These are phyloP conservation scores for Termitomyces sp. DNA, from an alignment of 768 basidiomycete species.

Conservation along the genomic window DNA sequence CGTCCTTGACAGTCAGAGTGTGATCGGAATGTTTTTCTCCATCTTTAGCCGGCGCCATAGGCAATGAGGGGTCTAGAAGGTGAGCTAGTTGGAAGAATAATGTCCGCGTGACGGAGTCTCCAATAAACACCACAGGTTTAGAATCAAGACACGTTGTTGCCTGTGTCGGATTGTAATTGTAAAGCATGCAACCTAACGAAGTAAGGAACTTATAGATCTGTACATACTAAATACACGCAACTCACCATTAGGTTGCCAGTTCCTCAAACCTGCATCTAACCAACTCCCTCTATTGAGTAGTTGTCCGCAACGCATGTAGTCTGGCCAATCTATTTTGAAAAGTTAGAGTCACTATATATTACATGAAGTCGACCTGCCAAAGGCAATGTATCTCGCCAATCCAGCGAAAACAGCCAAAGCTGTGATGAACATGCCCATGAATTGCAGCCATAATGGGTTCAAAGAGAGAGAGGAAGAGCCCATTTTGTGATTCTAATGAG, in stretches of 20 bases:
- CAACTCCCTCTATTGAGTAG: conserved; percentile 74
- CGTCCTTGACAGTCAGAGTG: conserved; percentile 42
- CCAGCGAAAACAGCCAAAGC: conserved; percentile 39
- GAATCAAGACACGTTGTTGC: conserved; percentile 54
- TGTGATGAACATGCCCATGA: conserved; percentile 33
- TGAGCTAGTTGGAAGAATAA: conserved; percentile 77
- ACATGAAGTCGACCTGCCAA: conserved; percentile 18
- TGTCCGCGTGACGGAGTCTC: conserved; percentile 80
- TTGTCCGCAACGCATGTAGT: conserved; percentile 72
- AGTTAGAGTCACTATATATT: neutral
- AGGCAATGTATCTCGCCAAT: conserved; percentile 32
- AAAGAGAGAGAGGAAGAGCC: conserved; percentile 22
- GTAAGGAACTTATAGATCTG: conserved; percentile 7
- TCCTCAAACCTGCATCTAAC: conserved; percentile 62
- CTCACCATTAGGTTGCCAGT: conserved; percentile 90
- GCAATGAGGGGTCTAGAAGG: conserved; percentile 55
- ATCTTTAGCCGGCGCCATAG: conserved; percentile 49
- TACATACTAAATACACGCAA: conserved; percentile 5
- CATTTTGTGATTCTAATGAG: conserved; percentile 10
- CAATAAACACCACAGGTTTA: conserved; percentile 70
- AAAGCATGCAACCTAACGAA: conserved; percentile 75
- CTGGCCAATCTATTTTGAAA: conserved; percentile 54
- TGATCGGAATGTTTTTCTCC: conserved; percentile 72
- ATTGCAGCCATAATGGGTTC: conserved; percentile 45
- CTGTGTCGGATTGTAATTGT: conserved; percentile 58